These are phyloP conservation scores for Leishmania aethiopica DNA, from an alignment of 208 protist genomes.

Conservation along the genomic window DNA sequence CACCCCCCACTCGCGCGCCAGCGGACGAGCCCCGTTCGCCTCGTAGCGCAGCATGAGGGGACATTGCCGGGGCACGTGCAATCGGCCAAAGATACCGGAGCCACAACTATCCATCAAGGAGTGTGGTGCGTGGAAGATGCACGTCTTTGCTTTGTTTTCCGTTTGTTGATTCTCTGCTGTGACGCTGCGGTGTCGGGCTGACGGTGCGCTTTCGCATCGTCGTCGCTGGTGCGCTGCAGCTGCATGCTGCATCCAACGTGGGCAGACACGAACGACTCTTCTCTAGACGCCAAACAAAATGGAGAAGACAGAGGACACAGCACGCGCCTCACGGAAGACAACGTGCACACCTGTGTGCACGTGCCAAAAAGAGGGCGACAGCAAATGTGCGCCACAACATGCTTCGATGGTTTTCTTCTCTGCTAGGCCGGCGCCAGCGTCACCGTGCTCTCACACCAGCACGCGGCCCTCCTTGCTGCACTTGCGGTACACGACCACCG, in stretches of 20 bases:
- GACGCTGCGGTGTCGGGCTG: neutral
- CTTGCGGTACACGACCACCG: slow-evolving; percentile 11
- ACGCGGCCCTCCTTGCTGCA: slow-evolving; percentile 10
- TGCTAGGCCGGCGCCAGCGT: neutral
- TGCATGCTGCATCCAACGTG: neutral
- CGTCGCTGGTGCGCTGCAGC: neutral
- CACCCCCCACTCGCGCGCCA: neutral
- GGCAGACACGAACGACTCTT: neutral
- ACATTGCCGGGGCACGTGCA: neutral
- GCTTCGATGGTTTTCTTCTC: neutral
- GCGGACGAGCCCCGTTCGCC: no score
- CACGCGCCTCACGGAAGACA: neutral
- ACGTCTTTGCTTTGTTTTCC: neutral
- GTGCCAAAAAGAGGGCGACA: slow-evolving; percentile 1
- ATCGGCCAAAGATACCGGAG: neutral
- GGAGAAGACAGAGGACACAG: no score
- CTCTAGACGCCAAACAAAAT: neutral
- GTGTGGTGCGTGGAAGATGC: neutral
- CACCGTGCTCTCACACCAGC: neutral
- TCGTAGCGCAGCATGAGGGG: neutral
- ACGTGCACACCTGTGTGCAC: neutral
- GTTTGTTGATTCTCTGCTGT: neutral
- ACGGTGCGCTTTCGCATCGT: neutral
- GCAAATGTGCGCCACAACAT: neutral
- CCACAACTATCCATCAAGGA: neutral